Evolutionary conservation across 2,329 filamentous ascomycete genomes (phyloP).

Genomic region (Lojkania enalia): DNA sequence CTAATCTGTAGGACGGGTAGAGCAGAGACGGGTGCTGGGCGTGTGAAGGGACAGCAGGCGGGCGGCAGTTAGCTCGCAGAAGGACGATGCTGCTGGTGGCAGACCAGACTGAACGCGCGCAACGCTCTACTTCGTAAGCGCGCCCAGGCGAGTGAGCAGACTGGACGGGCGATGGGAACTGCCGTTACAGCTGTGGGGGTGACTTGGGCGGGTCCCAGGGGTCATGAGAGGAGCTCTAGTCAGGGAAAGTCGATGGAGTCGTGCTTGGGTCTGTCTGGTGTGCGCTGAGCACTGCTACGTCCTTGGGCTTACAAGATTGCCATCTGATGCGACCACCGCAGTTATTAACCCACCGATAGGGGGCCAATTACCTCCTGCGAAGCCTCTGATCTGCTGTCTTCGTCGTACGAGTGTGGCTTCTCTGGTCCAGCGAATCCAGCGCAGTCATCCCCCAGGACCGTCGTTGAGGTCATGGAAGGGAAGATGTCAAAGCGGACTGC

Average conservation of each 20-base stretch:
- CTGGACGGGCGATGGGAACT: slow-evolving; percentile 39
- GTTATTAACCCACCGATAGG: slow-evolving; percentile 4
- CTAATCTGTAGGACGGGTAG: no score
- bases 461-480: slow-evolving; percentile 4
- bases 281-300: slow-evolving; percentile 9
- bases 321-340: background rate
- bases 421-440: slow-evolving; percentile 8
- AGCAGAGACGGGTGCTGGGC: slow-evolving; percentile 3
- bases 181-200: slow-evolving; percentile 41
- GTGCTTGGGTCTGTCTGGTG: slow-evolving; percentile 3
- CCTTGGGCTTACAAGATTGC: slow-evolving; percentile 1
- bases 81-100: slow-evolving; percentile 33
- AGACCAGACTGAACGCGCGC: no score
- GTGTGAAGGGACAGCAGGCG: slow-evolving; percentile 19
- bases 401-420: slow-evolving; percentile 6
- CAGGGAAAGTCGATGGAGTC: slow-evolving; percentile 10
- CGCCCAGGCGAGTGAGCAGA: slow-evolving; percentile 27
- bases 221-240: slow-evolving; percentile 19
- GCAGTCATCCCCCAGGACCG: slow-evolving; percentile 4
- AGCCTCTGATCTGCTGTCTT: slow-evolving; percentile 1
- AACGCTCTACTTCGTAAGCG: slow-evolving; percentile 23
- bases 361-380: slow-evolving; percentile 4
- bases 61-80: slow-evolving; percentile 14
- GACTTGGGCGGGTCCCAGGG: slow-evolving; percentile 27
- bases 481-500: slow-evolving; percentile 4